Evolutionary conservation across 306 rosid species (phyloP), one percentile per base, ranked within the genome.

Genomic region (Crataegus laevigata): DNA sequence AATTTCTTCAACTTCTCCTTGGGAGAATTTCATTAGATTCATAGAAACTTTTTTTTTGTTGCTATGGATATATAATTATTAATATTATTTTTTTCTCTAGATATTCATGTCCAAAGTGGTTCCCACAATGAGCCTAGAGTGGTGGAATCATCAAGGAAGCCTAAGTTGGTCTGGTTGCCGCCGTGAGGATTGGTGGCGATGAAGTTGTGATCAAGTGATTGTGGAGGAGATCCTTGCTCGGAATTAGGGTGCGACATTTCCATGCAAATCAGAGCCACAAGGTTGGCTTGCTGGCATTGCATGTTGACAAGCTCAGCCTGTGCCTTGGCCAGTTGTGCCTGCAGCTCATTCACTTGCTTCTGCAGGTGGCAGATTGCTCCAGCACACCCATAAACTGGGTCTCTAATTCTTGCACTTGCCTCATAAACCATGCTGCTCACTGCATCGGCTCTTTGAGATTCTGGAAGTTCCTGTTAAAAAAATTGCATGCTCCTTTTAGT

Each of bases 361-460:
- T 91, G 98, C 17, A 93, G 94, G 62, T 89, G 92, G 78, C 97
- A 93, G 63, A 93, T 88, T 38, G 92, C 91, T 51, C 98, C 98
- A 4, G 98, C 97, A 71, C 90, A 83, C 0, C 98, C 98, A 12
- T 93, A 93, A 0, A 93, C 89, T 0, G 98, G 98, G 74, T 93
- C 94, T 77, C 98, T 84, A 72, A 93, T 85, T 73, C 98, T 93
- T 55, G 98, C 97, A 43, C 94, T 71, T 0, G 98, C 98, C 72
- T 93, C 98, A n/a, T 93, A 93, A 19, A 93, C 98, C 97, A 93
- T 88, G 86, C 98, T 93, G 32, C 88, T 90, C 81, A 93, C 98
- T 34, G 98, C 98, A 62, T 93, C 97, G 1, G 96, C 94, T 78
- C 98, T 88, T 62, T 93, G 96, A 58, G 82, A 55, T 71, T 93